Conservation (phyloP, 192 early-diverging fungal species). For the Coemansia sp. region DNA sequence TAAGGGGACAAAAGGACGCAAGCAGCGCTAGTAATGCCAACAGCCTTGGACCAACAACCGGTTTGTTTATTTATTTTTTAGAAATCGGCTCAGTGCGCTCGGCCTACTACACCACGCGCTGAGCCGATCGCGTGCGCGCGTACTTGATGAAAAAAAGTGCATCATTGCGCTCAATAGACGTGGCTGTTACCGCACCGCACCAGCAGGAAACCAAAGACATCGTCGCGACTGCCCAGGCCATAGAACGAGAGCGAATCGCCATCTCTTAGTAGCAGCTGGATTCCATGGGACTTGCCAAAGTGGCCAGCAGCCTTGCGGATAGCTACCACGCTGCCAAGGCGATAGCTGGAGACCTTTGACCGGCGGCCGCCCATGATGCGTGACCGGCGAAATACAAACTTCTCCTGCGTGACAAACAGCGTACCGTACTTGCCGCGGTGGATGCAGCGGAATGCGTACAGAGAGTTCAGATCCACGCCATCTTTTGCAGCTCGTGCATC, state of each 20-base stretch:
- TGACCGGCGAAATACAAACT: constrained; percentile 50
- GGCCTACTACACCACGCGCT: not conserved
- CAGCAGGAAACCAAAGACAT: constrained; percentile 54
- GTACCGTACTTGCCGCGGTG: constrained; percentile 56
- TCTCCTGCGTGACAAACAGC: constrained; percentile 50
- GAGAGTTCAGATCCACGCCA: constrained; percentile 35
- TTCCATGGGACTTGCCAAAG: constrained; percentile 47
- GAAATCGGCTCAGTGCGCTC: not conserved
- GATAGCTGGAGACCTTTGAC: constrained; percentile 43
- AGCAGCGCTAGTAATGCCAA: not conserved
- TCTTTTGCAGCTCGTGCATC: constrained; percentile 40
- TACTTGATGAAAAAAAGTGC: not conserved
- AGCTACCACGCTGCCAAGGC: constrained; percentile 48
- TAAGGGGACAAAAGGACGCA: not conserved
- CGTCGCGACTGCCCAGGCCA: constrained; percentile 48
- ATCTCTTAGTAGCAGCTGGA: constrained; percentile 46
- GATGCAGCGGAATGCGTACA: constrained; percentile 55
- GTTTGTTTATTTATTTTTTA: not conserved
- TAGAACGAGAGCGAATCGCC: constrained; percentile 41
- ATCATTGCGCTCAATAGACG: constrained; percentile 13
- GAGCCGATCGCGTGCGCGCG: not conserved
- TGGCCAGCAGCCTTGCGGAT: constrained; percentile 46
- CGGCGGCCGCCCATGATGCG: constrained; percentile 54
- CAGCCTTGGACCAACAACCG: not conserved
- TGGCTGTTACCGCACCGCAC: constrained; percentile 52